These are phyloP conservation scores for Sporisorium graminicola DNA, from an alignment of 1,284 basidiomycete genomes.

Conservation along the genomic window DNA sequence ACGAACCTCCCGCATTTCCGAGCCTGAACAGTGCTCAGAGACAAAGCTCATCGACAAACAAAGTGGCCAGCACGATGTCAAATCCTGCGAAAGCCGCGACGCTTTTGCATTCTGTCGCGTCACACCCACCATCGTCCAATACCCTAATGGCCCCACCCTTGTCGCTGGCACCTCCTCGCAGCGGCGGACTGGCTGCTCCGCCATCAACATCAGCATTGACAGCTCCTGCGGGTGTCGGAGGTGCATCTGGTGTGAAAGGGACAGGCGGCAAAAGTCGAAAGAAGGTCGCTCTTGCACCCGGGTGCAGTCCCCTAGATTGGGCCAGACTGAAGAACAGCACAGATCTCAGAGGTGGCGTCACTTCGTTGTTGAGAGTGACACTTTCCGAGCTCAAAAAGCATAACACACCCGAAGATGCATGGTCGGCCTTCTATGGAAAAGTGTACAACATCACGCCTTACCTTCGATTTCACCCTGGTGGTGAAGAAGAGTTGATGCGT, in stretches of 20 bases:
- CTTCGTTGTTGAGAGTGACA: slow-evolving; percentile 77
- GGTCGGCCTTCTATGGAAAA: slow-evolving; percentile 91
- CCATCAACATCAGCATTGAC: slow-evolving; percentile 57
- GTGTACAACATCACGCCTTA: slow-evolving; percentile 98
- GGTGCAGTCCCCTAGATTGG: slow-evolving; percentile 94
- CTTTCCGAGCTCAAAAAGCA: slow-evolving; percentile 86
- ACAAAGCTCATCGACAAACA: slow-evolving; percentile 52
- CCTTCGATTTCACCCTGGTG: slow-evolving; percentile 91
- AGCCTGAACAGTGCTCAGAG: slow-evolving; percentile 84
- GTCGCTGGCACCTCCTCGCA: slow-evolving; percentile 42
- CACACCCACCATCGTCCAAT: slow-evolving; percentile 22
- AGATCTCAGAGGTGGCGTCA: slow-evolving; percentile 50
- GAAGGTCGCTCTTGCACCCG: slow-evolving; percentile 91
- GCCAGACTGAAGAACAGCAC: slow-evolving; percentile 82
- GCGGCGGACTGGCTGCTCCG: slow-evolving; percentile 43
- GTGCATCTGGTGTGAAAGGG: slow-evolving; percentile 42
- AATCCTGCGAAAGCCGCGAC: slow-evolving; percentile 14
- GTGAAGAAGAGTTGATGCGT: slow-evolving; percentile 93
- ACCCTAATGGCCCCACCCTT: slow-evolving; percentile 44
- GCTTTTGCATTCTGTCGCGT: slow-evolving; percentile 32
- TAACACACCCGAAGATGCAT: slow-evolving; percentile 86
- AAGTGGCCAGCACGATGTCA: background rate
- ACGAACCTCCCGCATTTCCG: slow-evolving; percentile 88
- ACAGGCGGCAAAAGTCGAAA: slow-evolving; percentile 35
- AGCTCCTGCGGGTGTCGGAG: slow-evolving; percentile 56